Percentiles rank a stretch among this genome's conserved stretches.
phyloP scores from a whole-genome alignment of 306 rosid species.

The Carpinus fangiana region DNA sequence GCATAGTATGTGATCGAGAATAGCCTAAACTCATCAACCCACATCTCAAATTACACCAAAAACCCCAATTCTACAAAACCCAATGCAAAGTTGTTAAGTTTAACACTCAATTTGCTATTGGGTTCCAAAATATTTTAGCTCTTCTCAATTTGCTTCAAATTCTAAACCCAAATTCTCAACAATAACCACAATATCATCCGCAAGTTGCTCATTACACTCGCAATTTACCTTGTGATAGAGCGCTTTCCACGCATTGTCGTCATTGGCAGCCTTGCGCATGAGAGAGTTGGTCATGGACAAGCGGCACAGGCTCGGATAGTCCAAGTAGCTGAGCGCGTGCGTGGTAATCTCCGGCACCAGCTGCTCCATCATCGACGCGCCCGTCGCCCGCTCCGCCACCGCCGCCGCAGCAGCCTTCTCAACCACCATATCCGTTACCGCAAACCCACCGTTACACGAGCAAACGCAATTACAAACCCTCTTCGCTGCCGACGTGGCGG shows the following conservation, averaged over 20 bases:
- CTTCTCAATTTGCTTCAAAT: not conserved
- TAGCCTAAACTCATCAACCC: not conserved
- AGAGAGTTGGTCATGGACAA: constrained; percentile 94
- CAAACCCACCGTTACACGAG: constrained; percentile 37
- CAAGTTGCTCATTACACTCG: not conserved
- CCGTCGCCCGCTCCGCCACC: constrained; percentile 56
- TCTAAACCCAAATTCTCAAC: not conserved
- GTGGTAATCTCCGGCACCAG: constrained; percentile 98
- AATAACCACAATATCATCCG: not conserved
- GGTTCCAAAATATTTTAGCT: not conserved
- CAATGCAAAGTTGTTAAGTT: not conserved
- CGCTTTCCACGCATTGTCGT: constrained; percentile 98
- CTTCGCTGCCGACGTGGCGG: constrained; percentile 1
- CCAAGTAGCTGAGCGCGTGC: constrained; percentile 97
- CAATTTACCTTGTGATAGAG: constrained; percentile 82
- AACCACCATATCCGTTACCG: constrained; percentile 44
- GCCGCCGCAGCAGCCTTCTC: constrained; percentile 36
- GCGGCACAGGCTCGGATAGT: constrained; percentile 87
- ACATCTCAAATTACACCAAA: not conserved
- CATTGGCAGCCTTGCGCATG: constrained; percentile 97
- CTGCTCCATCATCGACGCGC: constrained; percentile 99
- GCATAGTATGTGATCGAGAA: no score
- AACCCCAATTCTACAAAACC: not conserved
- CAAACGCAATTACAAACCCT: constrained; percentile 48
- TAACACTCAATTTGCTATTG: not conserved